Conservation (phyloP, 1,284 basidiomycete genomes). For the Lentinula novae-zelandiae region DNA sequence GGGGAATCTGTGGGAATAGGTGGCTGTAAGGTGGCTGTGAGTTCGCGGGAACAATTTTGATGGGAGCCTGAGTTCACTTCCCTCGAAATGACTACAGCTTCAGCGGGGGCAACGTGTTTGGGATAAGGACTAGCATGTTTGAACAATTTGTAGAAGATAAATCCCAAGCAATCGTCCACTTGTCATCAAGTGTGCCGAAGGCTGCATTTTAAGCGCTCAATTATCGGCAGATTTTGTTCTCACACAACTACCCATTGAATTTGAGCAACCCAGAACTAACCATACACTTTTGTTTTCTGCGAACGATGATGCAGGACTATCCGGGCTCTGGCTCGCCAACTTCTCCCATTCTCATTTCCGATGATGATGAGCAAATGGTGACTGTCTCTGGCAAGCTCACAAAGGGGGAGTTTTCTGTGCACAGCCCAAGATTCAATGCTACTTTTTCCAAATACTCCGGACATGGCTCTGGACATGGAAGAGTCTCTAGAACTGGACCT, state of each 20-base stretch:
- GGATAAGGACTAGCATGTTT: too few relatives aligned
- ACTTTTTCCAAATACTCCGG: background rate
- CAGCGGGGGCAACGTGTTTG: too few relatives aligned
- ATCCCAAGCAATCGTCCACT: too few relatives aligned
- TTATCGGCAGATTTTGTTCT: background rate
- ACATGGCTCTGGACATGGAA: background rate
- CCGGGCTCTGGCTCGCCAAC: conserved; percentile 12
- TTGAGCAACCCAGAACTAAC: too few relatives aligned
- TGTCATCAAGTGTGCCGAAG: too few relatives aligned
- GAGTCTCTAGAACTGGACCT: background rate
- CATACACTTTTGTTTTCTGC: background rate
- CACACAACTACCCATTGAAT: background rate
- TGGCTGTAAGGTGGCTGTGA: too few relatives aligned
- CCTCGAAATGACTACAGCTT: too few relatives aligned
- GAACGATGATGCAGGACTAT: background rate
- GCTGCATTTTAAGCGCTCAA: too few relatives aligned
- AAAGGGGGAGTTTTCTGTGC: background rate
- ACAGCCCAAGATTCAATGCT: background rate
- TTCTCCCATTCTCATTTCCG: conserved; percentile 39
- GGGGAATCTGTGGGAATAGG: too few relatives aligned
- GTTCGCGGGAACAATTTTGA: too few relatives aligned
- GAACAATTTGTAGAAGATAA: too few relatives aligned
- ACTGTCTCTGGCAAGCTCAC: conserved; percentile 4
- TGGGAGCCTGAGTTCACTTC: too few relatives aligned
- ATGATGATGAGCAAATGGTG: conserved; percentile 34